Base-by-base conservation (phyloP, 1,284 basidiomycete genomes). In the Fomitiporia mediterranea region DNA sequence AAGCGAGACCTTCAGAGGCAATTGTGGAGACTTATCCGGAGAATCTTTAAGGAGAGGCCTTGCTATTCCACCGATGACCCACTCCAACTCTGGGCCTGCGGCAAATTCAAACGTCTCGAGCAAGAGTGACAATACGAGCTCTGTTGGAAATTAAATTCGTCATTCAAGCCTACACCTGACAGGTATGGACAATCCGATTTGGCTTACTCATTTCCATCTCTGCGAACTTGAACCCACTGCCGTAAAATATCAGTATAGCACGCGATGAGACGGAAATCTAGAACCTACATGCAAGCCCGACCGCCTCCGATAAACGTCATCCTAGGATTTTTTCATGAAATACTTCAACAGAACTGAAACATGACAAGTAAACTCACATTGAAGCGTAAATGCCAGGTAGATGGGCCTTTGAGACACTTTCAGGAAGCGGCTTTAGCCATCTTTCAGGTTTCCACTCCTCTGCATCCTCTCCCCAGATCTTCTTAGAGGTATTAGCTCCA, bases 401-500 rank as follows among this genome's bases (percentile, higher is more conserved):
- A 44, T 40, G 47, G 8, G 46, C 38, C 23, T 38, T 43, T n/a
- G 4, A 37, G 25, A 28, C 11, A 17, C 28, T 49, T 27, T 50
- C 37, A 25, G 40, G 28, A 13, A 40, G 37, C 19, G 17, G 40
- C 2, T 48, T 27, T 3, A 62, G 54, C 61, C 61, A 62, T 6
- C 61, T 42, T 39, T 58, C 57, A 6, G 51, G 63, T 53, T 58
- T 61, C 59, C 64, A 67, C 44, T 64, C 57, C 9, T 51, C 47
- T 2, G 63, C 67, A 48, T 68, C 68, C 8, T 61, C 53, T 4
- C 67, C 67, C 65, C 68, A 69, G 25, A 66, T 56, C 1, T 53
- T 56, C 48, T 60, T 61, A 28, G 52, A 28, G 3, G 57, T 56
- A 39, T 68, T 65, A 21, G 64, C 50, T 2, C 58, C 34, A 2